A percentile compares a stretch with the other conserved stretches of the same genome.
Conservation (phyloP, 495 filamentous ascomycete genomes). For the Lasiosphaeria hispida region DNA sequence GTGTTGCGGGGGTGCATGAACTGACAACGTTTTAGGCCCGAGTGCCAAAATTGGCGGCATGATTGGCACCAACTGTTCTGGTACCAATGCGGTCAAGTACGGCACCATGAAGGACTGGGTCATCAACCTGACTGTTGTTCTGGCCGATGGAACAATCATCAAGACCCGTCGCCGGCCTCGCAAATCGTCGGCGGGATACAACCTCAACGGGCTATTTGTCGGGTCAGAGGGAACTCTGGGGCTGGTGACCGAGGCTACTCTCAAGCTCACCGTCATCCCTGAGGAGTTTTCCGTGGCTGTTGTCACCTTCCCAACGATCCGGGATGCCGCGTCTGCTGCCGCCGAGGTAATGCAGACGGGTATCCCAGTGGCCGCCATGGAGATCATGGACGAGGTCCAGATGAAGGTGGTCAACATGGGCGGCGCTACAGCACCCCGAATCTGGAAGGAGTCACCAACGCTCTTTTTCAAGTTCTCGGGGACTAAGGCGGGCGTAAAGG, state of each 20-base stretch:
- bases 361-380: conserved; percentile 74
- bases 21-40: conserved; percentile 42
- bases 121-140: conserved; percentile 73
- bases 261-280: conserved; percentile 72
- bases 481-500: conserved; percentile 64
- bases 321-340: conserved; percentile 68
- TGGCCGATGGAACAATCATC: conserved; percentile 75
- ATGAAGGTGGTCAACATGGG: conserved; percentile 75
- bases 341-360: conserved; percentile 68
- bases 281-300: conserved; percentile 73
- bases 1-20: background rate
- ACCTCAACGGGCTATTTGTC: conserved; percentile 72
- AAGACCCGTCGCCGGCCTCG: conserved; percentile 71
- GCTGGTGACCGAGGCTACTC: conserved; percentile 70
- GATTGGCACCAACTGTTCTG: conserved; percentile 78
- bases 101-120: conserved; percentile 90
- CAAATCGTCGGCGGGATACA: conserved; percentile 80
- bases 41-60: conserved; percentile 68
- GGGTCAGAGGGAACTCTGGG: conserved; percentile 79
- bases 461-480: conserved; percentile 85
- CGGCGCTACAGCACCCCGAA: conserved; percentile 61
- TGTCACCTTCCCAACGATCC: conserved; percentile 69
- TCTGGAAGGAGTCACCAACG: conserved; percentile 74
- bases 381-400: conserved; percentile 81
- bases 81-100: conserved; percentile 78